phyloP scores from a whole-genome alignment of 768 basidiomycete genomes.

The Macrolepiota fuliginosa region DNA sequence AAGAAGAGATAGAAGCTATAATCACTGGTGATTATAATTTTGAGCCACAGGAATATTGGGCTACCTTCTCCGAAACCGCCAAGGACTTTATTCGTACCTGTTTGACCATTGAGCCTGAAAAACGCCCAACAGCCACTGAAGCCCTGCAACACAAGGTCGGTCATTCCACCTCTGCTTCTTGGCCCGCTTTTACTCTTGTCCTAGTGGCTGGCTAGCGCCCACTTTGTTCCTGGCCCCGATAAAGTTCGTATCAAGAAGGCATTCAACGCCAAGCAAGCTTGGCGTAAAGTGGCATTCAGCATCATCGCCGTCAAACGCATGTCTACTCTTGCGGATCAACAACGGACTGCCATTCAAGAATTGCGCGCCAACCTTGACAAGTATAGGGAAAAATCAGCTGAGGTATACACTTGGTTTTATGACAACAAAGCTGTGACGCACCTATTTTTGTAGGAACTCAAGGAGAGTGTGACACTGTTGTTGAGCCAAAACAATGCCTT shows the following conservation, averaged over 20 bases:
- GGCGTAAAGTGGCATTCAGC: slow-evolving; percentile 84
- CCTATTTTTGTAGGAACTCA: too few species aligned
- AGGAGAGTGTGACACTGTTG: too few species aligned
- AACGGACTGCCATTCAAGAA: slow-evolving; percentile 42
- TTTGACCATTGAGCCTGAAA: slow-evolving; percentile 78
- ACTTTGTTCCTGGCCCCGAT: slow-evolving; percentile 52
- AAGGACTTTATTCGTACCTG: slow-evolving; percentile 81
- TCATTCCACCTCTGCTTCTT: not conserved
- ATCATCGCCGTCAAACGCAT: slow-evolving; percentile 86
- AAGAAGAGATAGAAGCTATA: slow-evolving; percentile 94
- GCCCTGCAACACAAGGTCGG: slow-evolving; percentile 65
- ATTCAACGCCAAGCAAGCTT: slow-evolving; percentile 86
- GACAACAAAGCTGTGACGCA: too few species aligned
- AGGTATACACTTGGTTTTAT: slow-evolving; percentile 18
- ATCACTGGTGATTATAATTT: slow-evolving; percentile 92
- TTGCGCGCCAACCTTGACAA: slow-evolving; percentile 59
- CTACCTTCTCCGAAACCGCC: slow-evolving; percentile 75
- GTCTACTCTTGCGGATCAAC: slow-evolving; percentile 50
- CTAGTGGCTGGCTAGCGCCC: slow-evolving; percentile 73
- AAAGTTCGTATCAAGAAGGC: slow-evolving; percentile 86
- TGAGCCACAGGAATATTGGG: slow-evolving; percentile 77
- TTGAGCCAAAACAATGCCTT: too few species aligned
- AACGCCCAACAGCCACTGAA: slow-evolving; percentile 77
- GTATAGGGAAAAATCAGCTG: slow-evolving; percentile 82
- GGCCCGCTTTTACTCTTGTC: not conserved